Evolutionary conservation across 2,329 filamentous ascomycete species (phyloP).

Genomic region (Microcyclospora tardicrescens): DNA sequence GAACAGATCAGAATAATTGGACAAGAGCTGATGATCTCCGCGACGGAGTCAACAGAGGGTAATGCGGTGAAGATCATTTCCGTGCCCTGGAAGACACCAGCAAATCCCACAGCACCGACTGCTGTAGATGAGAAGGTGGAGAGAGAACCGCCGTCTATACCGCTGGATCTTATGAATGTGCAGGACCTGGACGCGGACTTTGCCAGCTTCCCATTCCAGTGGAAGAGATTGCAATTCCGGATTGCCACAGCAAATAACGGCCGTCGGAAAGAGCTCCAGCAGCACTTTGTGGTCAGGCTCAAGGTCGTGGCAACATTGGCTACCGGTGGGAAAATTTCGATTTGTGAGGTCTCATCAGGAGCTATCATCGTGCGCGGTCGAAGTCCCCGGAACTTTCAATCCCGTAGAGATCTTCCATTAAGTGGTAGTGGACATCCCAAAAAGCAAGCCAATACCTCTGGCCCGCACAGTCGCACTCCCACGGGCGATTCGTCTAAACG

Average conservation of each 20-base stretch:
- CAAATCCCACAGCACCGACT: constrained; percentile 51
- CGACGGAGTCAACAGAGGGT: constrained; percentile 87
- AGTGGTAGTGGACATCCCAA: constrained; percentile 48
- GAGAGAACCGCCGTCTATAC: constrained; percentile 74
- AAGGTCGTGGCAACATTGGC: constrained; percentile 75
- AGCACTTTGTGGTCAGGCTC: constrained; percentile 83
- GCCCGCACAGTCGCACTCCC: constrained; percentile 9
- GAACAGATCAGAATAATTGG: constrained; percentile 70
- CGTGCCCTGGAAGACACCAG: constrained; percentile 94
- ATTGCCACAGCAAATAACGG: constrained; percentile 96
- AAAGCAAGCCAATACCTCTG: not conserved
- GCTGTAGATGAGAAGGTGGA: constrained; percentile 56
- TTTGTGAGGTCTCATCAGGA: constrained; percentile 74
- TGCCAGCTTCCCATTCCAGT: constrained; percentile 82
- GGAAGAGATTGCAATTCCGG: constrained; percentile 85
- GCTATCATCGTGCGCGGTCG: constrained; percentile 88
- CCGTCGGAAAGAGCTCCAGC: constrained; percentile 83
- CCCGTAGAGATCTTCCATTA: constrained; percentile 81
- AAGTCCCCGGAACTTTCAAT: constrained; percentile 89
- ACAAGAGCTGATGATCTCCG: constrained; percentile 79
- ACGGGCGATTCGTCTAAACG: constrained; percentile 18
- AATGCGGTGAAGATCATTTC: constrained; percentile 88
- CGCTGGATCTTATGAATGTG: constrained; percentile 53
- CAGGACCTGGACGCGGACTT: constrained; percentile 67
- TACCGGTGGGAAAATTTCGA: constrained; percentile 66